A percentile compares a stretch with the other conserved stretches of the same genome.
Conservation (phyloP, 2,329 filamentous ascomycete genomes). For the Ceratocystis papillata region DNA sequence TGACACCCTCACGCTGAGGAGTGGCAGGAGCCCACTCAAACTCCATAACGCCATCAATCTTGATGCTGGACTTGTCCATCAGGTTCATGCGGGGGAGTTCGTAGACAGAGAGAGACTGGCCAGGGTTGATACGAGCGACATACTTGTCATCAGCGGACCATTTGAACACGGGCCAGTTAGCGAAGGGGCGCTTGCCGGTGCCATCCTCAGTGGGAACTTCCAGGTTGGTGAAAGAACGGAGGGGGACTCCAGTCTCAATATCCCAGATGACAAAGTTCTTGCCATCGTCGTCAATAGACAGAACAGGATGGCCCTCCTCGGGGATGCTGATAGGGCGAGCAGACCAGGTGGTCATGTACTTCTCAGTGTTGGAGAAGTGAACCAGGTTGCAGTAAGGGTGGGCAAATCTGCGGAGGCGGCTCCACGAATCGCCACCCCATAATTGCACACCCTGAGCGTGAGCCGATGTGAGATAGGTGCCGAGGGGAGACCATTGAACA, state of each 20-base stretch:
- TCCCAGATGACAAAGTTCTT: conserved; percentile 99
- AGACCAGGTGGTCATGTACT: conserved; percentile 94
- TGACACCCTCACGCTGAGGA: conserved; percentile 70
- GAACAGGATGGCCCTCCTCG: conserved; percentile 71
- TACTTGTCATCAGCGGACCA: conserved; percentile 98
- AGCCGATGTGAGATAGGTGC: conserved; percentile 87
- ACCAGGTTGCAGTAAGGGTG: conserved; percentile 93
- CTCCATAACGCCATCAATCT: conserved; percentile 92
- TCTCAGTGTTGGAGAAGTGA: conserved; percentile 88
- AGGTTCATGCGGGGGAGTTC: conserved; percentile 82
- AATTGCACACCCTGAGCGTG: conserved; percentile 94
- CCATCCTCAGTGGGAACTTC: conserved; percentile 54
- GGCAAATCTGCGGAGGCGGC: conserved; percentile 80
- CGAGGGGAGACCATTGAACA: conserved; percentile 92
- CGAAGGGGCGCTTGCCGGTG: conserved; percentile 65
- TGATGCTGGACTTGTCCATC: conserved; percentile 81
- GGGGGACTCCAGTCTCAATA: conserved; percentile 73
- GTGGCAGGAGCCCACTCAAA: conserved; percentile 94
- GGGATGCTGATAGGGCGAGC: conserved; percentile 85
- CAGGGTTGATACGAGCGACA: conserved; percentile 80
- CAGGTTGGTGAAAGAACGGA: conserved; percentile 87
- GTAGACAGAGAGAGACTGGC: conserved; percentile 82
- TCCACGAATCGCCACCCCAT: conserved; percentile 87
- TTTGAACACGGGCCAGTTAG: conserved; percentile 92
- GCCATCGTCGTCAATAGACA: conserved; percentile 86